Base-by-base conservation (phyloP, 2,329 filamentous ascomycete genomes). In the Beauveria sp. region DNA sequence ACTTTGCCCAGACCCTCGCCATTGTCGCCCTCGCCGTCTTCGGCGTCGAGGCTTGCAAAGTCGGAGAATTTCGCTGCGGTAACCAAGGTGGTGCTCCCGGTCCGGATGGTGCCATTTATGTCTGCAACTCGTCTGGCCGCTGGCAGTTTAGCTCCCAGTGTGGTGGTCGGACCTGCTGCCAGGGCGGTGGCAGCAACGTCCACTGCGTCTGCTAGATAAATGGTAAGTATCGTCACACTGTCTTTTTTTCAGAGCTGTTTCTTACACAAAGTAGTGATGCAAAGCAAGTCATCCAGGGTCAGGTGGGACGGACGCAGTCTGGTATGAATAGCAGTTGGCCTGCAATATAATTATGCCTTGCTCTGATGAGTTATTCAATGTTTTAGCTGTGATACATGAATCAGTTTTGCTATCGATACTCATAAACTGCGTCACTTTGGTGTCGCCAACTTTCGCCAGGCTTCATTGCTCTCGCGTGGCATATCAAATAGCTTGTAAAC, bases 1-100 rank as follows among this genome's bases (percentile, higher is more conserved):
- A 60, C 58, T 54, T 60, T 18, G 24, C 51, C 58, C 41, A 60
- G 58, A 47, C 58, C 41, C 50, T 60, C 50, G 50, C 50, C 16
- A 46, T 60, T 34, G 22, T 60, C 43, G 51, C 58, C 58, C 20
- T 60, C 41, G 50, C 58, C 58, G 43, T 54, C 20, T 47, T 60
- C 22, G 58, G 58, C 14, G 41, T 40, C 22, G 50, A 54, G 30
- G 58, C 58, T 18, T 53, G 50, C 51, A 54, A 3, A 0, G 1
- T 1, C 10, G 57, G 50, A n/a, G 30, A 60, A 16, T 60, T 37
- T 3, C 3, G n/a, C 26, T 60, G 57, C 41, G 57, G 57, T 14
- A 59, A 41, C 28, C 48, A 7, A 1, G 28, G 20, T 6, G 50
- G 50, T 24, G 57, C 50, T 24, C 50, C 57, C 34, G 57, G 57